Evolutionary conservation across 208 protist species (phyloP).

Genomic region (Angomonas ambiguus): DNA sequence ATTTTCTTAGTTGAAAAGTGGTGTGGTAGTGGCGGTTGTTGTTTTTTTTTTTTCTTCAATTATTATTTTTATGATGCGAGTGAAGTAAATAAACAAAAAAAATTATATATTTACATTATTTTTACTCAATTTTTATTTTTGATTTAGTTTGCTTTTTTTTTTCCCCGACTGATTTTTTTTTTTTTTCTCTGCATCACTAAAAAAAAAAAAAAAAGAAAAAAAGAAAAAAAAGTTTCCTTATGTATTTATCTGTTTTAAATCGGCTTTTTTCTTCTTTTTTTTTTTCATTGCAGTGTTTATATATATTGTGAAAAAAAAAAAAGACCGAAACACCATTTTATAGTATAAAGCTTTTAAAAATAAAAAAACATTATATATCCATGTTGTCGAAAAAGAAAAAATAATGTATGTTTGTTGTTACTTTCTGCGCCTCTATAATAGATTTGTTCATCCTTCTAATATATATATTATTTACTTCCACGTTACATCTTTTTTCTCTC

Average conservation of each 20-base stretch:
- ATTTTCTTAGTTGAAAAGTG: too few relatives aligned
- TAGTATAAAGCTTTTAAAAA: neutral
- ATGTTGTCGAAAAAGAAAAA: too few relatives aligned
- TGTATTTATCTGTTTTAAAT: neutral
- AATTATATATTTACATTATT: constrained; percentile 6
- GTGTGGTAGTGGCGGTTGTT: neutral
- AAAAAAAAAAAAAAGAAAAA: neutral
- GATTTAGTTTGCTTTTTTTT: constrained; percentile 12
- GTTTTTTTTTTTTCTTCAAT: constrained; percentile 12
- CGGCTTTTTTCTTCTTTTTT: too few relatives aligned
- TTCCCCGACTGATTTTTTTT: neutral
- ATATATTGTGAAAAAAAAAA: too few relatives aligned
- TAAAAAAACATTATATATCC: neutral
- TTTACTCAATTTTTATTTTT: constrained; percentile 21
- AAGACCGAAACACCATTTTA: too few relatives aligned
- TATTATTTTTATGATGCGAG: constrained; percentile 12
- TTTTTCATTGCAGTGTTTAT: too few relatives aligned
- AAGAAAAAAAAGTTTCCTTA: neutral
- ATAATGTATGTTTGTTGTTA: neutral
- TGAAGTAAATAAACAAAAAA: neutral
- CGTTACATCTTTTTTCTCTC: too few relatives aligned
- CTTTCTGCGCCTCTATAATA: too few relatives aligned
- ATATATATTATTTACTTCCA: too few relatives aligned
- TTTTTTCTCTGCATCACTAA: constrained; percentile 14
- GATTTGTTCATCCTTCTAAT: too few relatives aligned